Evolutionary conservation across 2,329 filamentous ascomycete species (phyloP).

Genomic region (Trichothecium roseum): DNA sequence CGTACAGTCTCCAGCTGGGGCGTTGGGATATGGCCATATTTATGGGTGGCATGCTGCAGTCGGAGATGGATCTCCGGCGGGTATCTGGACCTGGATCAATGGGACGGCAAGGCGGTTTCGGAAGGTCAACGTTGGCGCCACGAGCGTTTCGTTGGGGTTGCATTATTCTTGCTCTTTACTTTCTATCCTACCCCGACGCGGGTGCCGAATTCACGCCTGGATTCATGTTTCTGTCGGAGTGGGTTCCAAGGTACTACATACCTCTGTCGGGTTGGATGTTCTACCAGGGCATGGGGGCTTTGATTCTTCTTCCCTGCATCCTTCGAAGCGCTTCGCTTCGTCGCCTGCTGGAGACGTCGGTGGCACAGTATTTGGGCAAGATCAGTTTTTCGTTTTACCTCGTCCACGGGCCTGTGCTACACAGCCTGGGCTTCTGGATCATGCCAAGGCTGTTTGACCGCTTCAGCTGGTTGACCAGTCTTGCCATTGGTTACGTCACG

Average conservation of each 20-base stretch:
- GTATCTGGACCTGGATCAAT: background rate
- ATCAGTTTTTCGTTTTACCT: constrained; percentile 32
- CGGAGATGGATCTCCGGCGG: constrained; percentile 23
- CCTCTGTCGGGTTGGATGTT: constrained; percentile 27
- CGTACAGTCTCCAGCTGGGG: constrained; percentile 22
- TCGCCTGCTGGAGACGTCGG: constrained; percentile 16
- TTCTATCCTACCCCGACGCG: constrained; percentile 28
- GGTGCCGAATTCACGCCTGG: constrained; percentile 27
- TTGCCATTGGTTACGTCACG: constrained; percentile 19
- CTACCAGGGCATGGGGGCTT: constrained; percentile 25
- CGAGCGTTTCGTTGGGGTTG: constrained; percentile 14
- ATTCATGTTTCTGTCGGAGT: constrained; percentile 20
- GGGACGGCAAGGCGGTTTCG: constrained; percentile 4
- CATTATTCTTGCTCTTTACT: constrained; percentile 21
- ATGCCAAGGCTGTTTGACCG: constrained; percentile 28
- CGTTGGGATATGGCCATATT: constrained; percentile 31
- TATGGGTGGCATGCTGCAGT: constrained; percentile 23
- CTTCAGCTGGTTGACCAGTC: constrained; percentile 18
- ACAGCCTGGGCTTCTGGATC: constrained; percentile 49
- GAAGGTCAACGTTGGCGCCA: constrained; percentile 6
- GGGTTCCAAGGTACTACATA: constrained; percentile 24
- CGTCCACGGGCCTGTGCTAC: constrained; percentile 44
- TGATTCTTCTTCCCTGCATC: constrained; percentile 23
- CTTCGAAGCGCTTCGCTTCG: constrained; percentile 19
- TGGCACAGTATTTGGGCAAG: constrained; percentile 26